Evolutionary conservation across 2,329 filamentous ascomycete species (phyloP).

Genomic region (Fusarium subtropicale): DNA sequence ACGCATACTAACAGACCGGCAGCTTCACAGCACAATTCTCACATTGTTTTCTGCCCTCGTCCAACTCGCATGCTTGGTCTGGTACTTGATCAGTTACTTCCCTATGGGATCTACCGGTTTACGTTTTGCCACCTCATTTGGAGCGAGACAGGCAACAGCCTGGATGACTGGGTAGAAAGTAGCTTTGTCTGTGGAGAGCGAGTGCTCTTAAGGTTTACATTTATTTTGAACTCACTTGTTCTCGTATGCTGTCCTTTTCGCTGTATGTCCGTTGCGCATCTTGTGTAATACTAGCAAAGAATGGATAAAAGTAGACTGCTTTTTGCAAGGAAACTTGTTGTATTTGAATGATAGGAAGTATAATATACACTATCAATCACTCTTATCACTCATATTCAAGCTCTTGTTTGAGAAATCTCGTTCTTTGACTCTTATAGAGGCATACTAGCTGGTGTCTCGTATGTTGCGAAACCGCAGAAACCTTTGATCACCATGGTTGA

Average conservation of each 20-base stretch:
- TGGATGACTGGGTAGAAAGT: constrained; percentile 81
- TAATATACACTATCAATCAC: background rate
- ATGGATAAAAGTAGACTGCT: constrained; percentile 7
- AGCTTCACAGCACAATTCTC: constrained; percentile 87
- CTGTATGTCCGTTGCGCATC: constrained; percentile 7
- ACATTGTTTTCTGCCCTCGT: constrained; percentile 86
- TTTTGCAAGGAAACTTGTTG: background rate
- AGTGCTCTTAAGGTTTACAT: background rate
- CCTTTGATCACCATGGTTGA: background rate
- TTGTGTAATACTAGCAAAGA: constrained; percentile 23
- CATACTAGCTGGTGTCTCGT: background rate
- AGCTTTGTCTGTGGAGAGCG: background rate
- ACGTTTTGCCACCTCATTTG: constrained; percentile 86
- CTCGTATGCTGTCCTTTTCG: background rate
- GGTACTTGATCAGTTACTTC: constrained; percentile 98
- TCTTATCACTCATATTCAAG: background rate
- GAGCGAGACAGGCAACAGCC: constrained; percentile 82
- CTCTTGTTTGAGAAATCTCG: background rate
- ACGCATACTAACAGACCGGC: constrained; percentile 33
- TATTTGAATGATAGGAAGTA: constrained; percentile 7
- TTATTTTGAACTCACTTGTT: background rate
- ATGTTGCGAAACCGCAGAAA: background rate
- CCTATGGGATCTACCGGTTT: constrained; percentile 94
- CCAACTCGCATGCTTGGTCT: constrained; percentile 84
- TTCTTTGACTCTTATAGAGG: background rate